phyloP scores from a whole-genome alignment of 179 eudicot species.

The Camellia oleifera region DNA sequence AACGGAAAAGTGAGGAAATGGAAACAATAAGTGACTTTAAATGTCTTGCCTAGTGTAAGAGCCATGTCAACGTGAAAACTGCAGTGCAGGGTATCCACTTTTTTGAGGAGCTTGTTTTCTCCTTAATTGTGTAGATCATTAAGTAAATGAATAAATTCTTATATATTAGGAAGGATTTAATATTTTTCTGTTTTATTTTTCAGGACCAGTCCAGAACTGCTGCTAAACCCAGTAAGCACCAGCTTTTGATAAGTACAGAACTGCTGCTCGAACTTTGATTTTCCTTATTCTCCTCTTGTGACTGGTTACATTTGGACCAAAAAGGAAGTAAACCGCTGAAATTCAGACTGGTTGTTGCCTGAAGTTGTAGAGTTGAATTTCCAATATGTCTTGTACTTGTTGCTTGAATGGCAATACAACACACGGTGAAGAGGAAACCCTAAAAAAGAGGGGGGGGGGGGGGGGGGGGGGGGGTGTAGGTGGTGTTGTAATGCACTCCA shows the following conservation, averaged over 20 bases:
- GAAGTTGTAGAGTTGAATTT: neutral
- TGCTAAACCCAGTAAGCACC: slow-evolving; percentile 87
- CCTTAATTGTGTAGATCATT: neutral
- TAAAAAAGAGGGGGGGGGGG: too few species aligned
- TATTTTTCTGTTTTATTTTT: slow-evolving; percentile 28
- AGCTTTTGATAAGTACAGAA: neutral
- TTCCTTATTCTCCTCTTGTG: neutral
- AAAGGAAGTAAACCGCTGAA: neutral
- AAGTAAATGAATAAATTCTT: too few species aligned
- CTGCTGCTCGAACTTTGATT: neutral
- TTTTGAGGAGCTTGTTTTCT: neutral
- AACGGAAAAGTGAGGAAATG: too few species aligned
- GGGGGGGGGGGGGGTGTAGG: too few species aligned
- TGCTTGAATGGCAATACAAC: neutral
- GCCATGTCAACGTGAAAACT: neutral
- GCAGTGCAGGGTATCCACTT: neutral
- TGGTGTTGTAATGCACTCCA: neutral
- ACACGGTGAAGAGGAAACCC: neutral
- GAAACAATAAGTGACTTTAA: too few species aligned
- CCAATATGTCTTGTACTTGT: slow-evolving; percentile 2
- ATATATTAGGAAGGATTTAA: slow-evolving; percentile 12
- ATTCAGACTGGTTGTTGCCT: neutral
- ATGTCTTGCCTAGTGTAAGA: neutral
- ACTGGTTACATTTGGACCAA: neutral
- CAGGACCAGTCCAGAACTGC: slow-evolving; percentile 99